These are phyloP conservation scores for Lasiodiplodia hormozganensis DNA, from an alignment of 2,329 filamentous ascomycete genomes.

Conservation along the genomic window DNA sequence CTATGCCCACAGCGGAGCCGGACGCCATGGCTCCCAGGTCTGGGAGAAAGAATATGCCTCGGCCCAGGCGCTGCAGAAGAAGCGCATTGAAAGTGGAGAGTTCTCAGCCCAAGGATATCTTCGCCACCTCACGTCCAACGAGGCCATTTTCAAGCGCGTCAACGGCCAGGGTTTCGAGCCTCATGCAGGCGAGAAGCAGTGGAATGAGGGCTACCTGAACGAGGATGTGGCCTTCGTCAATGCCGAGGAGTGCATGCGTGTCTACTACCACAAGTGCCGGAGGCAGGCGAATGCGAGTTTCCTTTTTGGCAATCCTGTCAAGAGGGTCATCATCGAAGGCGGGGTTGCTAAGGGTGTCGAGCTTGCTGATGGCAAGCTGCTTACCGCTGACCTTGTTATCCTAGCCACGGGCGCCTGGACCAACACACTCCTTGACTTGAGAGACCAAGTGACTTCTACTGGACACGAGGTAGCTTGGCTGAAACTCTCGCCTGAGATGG, in stretches of 20 bases:
- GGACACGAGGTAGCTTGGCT: slow-evolving; percentile 29
- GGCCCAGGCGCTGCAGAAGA: slow-evolving; percentile 8
- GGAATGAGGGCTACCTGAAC: slow-evolving; percentile 29
- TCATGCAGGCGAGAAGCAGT: slow-evolving; percentile 11
- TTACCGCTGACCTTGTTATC: slow-evolving; percentile 75
- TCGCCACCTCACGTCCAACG: slow-evolving; percentile 10
- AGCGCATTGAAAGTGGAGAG: slow-evolving; percentile 13
- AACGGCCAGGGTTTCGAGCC: slow-evolving; percentile 11
- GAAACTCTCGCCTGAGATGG: slow-evolving; percentile 16
- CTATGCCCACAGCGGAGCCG: slow-evolving; percentile 36
- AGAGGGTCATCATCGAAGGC: slow-evolving; percentile 8
- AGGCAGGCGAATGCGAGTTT: slow-evolving; percentile 18
- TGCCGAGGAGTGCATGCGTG: slow-evolving; percentile 25
- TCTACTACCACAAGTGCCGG: slow-evolving; percentile 15
- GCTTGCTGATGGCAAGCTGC: slow-evolving; percentile 55
- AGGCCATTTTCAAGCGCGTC: slow-evolving; percentile 22
- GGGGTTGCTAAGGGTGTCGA: slow-evolving; percentile 58
- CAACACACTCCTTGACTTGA: slow-evolving; percentile 74
- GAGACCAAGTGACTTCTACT: slow-evolving; percentile 19
- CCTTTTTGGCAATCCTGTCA: slow-evolving; percentile 16
- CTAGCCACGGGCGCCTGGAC: slow-evolving; percentile 91
- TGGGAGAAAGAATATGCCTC: slow-evolving; percentile 28
- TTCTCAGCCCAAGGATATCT: slow-evolving; percentile 15
- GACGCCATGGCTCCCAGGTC: slow-evolving; percentile 7
- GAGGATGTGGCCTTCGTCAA: slow-evolving; percentile 29